A percentile compares a stretch with the other conserved stretches of the same genome.
phyloP scores from a whole-genome alignment of 2,329 filamentous ascomycete species.

The Penicillium griseofulvum region DNA sequence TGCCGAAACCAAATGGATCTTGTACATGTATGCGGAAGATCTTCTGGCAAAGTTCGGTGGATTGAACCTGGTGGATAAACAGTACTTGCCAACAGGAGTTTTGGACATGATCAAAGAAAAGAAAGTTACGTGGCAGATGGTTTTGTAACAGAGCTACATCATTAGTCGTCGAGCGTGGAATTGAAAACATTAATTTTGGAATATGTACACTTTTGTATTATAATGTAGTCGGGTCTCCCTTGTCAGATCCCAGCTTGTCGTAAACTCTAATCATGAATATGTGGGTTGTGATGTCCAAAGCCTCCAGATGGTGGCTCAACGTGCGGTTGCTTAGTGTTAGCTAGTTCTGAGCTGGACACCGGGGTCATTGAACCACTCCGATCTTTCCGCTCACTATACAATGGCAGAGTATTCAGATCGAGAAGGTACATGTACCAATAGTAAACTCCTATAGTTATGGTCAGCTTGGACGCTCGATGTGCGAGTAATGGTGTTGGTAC shows the following conservation, averaged over 20 bases:
- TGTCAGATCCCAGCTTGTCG: not conserved
- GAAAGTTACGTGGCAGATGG: too few species aligned
- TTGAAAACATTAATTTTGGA: not conserved
- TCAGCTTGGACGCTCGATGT: not conserved
- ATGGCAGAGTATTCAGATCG: conserved; percentile 17
- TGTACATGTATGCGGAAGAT: too few species aligned
- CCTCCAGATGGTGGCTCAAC: not conserved
- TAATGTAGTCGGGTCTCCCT: not conserved
- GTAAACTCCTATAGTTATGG: conserved; percentile 29
- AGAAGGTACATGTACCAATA: conserved; percentile 51
- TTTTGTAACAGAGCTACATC: too few species aligned
- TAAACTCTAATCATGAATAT: not conserved
- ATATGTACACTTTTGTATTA: not conserved
- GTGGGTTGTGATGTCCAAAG: not conserved
- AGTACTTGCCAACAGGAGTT: too few species aligned
- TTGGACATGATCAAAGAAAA: too few species aligned
- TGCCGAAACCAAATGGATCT: too few species aligned
- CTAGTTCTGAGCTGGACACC: not conserved
- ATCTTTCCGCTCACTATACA: conserved; percentile 15
- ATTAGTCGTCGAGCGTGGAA: not conserved
- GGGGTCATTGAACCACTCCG: not conserved
- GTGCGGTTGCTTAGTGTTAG: not conserved
- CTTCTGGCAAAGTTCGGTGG: too few species aligned
- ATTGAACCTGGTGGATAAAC: too few species aligned
- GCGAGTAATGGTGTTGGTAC: not conserved